Percentiles rank a stretch among this genome's conserved stretches.
Evolutionary conservation across 2,329 filamentous ascomycete genomes (phyloP).

Genomic region (Stagonosporopsis chrysanthemi): DNA sequence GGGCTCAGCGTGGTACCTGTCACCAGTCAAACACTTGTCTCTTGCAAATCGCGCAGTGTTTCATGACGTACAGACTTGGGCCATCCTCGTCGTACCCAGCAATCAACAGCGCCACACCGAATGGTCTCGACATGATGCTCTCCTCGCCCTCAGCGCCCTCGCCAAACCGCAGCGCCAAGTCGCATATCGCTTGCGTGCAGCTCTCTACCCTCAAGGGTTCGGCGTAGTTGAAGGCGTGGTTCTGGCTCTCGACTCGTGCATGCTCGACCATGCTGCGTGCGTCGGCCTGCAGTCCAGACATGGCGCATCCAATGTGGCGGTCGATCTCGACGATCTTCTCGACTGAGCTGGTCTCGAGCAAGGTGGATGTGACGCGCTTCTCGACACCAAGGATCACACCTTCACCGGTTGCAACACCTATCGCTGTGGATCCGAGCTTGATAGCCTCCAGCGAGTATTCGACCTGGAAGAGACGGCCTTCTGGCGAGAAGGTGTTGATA

Average conservation of each 20-base stretch:
- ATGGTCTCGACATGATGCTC: conserved; percentile 97
- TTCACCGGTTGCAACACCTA: conserved; percentile 94
- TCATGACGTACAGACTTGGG: conserved; percentile 74
- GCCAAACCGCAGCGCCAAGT: conserved; percentile 92
- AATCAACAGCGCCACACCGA: conserved; percentile 95
- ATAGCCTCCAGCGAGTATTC: conserved; percentile 99
- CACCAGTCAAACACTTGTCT: conserved; percentile 6
- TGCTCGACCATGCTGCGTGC: conserved; percentile 98
- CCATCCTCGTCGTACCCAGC: conserved; percentile 98
- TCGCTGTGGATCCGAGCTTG: conserved; percentile 98
- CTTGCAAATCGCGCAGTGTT: background rate
- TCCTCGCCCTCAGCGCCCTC: conserved; percentile 98
- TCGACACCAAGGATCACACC: conserved; percentile 97
- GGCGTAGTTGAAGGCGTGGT: conserved; percentile 97
- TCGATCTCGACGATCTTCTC: conserved; percentile 99
- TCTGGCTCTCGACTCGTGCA: conserved; percentile 96
- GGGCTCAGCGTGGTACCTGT: conserved; percentile 91
- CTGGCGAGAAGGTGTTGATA: conserved; percentile 99
- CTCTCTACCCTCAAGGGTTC: conserved; percentile 94
- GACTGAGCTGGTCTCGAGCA: conserved; percentile 96
- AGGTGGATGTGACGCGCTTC: conserved; percentile 97
- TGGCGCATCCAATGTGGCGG: conserved; percentile 97
- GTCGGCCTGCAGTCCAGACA: conserved; percentile 97
- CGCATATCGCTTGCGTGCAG: conserved; percentile 98
- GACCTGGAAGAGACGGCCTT: conserved; percentile 99